Evolutionary conservation across 371 early-diverging fungal genomes (phyloP), one percentile per base, ranked within the genome.

Genomic region (Mucor saturninus): DNA sequence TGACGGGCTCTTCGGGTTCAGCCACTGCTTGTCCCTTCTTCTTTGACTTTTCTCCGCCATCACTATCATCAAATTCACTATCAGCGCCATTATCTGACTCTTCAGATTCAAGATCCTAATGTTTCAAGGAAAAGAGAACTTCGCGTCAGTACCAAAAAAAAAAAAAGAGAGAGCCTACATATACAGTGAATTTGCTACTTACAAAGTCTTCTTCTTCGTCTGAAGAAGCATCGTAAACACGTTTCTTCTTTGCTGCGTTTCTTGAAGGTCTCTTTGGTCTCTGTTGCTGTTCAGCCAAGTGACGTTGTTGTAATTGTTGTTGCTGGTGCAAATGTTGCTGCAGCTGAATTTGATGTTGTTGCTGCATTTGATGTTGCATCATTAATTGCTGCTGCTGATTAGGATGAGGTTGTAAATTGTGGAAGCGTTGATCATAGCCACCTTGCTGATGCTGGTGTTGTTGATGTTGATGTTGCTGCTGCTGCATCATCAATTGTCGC

Each of bases 1-100:
- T 69, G 3, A 92, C 90, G 9, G 84, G 69, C 37, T 89, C 89
- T 52, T 84, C 74, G 5, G 54, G 55, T 11, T 59, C 66, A 29
- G 60, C 49, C 6, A 49, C 58, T 32, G 59, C 3, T 28, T 52
- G 35, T 11, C 40, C 43, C 29, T 61, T 64, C 54, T 61, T 70
- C 40, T 57, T 67, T 3, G 62, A 7, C 32, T 60, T 40, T 1
- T 40, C 40, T 42, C 64, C 69, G 29, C 61, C 69, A 32, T 69
- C 69, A 40, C 71, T 67, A n/a, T 61, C 68, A 59, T 74, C 71
- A 31, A 71, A 62, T 35, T 80, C 81, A 40, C 72, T 66, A 42
- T 68, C 68, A 21, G 64, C 73, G 35, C 68, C 46, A 54, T 10
- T 30, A 35, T 73, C 75, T 61, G 62, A 56, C 39, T 74, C 64